phyloP scores from a whole-genome alignment of 495 filamentous ascomycete genomes.

The Aspergillus sclerotiicarbonarius region DNA sequence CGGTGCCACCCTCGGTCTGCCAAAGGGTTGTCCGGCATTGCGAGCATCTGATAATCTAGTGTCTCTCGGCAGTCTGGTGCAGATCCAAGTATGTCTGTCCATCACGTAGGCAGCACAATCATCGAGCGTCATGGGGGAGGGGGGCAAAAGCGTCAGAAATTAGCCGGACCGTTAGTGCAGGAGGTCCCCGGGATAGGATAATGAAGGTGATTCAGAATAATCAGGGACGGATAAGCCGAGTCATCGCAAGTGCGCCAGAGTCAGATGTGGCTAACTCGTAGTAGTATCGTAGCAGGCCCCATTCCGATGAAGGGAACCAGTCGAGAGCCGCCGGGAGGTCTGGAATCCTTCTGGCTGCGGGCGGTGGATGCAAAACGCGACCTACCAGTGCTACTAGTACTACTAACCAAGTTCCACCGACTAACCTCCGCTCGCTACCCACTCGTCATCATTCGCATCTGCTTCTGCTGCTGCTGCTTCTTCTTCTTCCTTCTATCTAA shows the following conservation, averaged over 20 bases:
- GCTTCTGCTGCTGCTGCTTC: conserved; percentile 2
- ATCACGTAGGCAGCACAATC: neutral
- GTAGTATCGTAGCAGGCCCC: too few relatives aligned
- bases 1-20: conserved; percentile 2
- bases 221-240: neutral
- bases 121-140: neutral
- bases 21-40: conserved; percentile 1
- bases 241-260: neutral
- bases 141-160: neutral
- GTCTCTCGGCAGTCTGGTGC: neutral
- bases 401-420: neutral
- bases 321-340: neutral
- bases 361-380: neutral
- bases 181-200: neutral
- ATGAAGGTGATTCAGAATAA: neutral
- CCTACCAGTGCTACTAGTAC: neutral
- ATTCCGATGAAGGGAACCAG: neutral
- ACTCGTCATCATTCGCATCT: conserved; percentile 8
- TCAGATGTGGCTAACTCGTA: neutral
- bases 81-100: neutral
- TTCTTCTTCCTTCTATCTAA: neutral
- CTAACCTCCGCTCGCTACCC: conserved; percentile 1
- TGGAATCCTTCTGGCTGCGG: conserved; percentile 1
- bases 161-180: neutral
- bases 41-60: conserved; percentile 14